phyloP scores from a whole-genome alignment of 1,139 yeast genomes.

The Eremothecium coryli region DNA sequence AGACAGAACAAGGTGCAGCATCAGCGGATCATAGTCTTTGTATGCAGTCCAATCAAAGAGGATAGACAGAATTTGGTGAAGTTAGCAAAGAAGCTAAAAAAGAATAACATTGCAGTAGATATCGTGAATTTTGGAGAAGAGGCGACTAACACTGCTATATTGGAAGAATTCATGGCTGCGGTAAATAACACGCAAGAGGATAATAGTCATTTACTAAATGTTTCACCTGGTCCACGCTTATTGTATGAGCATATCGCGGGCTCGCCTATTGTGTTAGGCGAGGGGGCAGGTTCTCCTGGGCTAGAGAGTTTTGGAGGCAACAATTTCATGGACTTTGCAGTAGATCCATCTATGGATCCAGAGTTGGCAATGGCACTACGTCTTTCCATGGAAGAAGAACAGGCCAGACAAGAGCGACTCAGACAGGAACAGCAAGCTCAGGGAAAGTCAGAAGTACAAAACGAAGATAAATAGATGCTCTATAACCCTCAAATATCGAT shows the following conservation, averaged over 20 bases:
- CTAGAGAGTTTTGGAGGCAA: slow-evolving; percentile 43
- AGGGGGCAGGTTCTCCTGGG: slow-evolving; percentile 35
- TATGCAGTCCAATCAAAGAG: slow-evolving; percentile 70
- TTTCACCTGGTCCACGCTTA: slow-evolving; percentile 81
- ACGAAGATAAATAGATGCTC: slow-evolving; percentile 2
- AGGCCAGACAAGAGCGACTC: slow-evolving; percentile 34
- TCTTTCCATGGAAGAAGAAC: slow-evolving; percentile 37
- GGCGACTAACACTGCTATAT: slow-evolving; percentile 60
- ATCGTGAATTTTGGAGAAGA: slow-evolving; percentile 91
- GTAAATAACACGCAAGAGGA: slow-evolving; percentile 62
- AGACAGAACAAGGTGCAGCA: slow-evolving; percentile 90
- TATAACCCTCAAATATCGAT: too few species aligned
- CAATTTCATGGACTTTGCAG: slow-evolving; percentile 49
- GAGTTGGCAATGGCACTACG: slow-evolving; percentile 87
- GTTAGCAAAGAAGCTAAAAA: slow-evolving; percentile 87
- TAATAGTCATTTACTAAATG: slow-evolving; percentile 66
- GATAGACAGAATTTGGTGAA: slow-evolving; percentile 62
- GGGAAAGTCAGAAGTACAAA: slow-evolving; percentile 3
- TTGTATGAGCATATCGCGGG: slow-evolving; percentile 38
- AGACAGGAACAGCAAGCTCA: slow-evolving; percentile 18
- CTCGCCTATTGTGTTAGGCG: slow-evolving; percentile 31
- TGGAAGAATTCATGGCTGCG: slow-evolving; percentile 71
- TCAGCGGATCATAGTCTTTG: slow-evolving; percentile 83
- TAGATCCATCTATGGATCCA: slow-evolving; percentile 92
- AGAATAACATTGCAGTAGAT: slow-evolving; percentile 86